Percentiles rank a stretch among this genome's conserved stretches.
Conservation (phyloP, 2,329 filamentous ascomycete species). For the Arthroderma uncinatum region DNA sequence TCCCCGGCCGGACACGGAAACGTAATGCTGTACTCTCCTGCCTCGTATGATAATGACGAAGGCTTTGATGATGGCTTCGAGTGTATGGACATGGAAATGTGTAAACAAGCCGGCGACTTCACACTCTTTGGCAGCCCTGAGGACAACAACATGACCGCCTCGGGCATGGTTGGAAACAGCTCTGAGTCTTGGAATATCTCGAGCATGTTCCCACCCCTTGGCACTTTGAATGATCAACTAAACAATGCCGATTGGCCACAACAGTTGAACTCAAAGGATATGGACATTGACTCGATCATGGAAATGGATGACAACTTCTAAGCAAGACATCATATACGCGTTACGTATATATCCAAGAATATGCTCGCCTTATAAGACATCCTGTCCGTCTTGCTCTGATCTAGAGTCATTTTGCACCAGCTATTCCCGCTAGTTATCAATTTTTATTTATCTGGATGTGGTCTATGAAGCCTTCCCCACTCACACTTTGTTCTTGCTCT, state of each 20-base stretch:
- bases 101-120: constrained; percentile 19
- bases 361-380: neutral
- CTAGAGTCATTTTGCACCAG: neutral
- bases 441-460: neutral
- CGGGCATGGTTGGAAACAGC: neutral
- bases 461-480: constrained; percentile 2
- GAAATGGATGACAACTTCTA: neutral
- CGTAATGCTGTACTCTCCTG: constrained; percentile 23
- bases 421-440: too few species aligned
- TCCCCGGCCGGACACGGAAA: constrained; percentile 22
- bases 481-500: neutral
- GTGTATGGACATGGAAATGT: constrained; percentile 6
- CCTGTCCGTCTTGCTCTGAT: neutral
- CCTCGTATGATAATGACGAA: constrained; percentile 18
- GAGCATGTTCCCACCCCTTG: constrained; percentile 2
- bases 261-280: neutral
- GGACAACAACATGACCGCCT: neutral
- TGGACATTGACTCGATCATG: constrained; percentile 1
- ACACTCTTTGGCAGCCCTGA: constrained; percentile 13
- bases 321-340: neutral
- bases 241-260: neutral
- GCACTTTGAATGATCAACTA: neutral
- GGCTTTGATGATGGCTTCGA: constrained; percentile 18
- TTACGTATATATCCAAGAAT: neutral
- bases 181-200: neutral